Conservation (phyloP, 106 monocot genomes). For the Dendrobium catenatum region DNA sequence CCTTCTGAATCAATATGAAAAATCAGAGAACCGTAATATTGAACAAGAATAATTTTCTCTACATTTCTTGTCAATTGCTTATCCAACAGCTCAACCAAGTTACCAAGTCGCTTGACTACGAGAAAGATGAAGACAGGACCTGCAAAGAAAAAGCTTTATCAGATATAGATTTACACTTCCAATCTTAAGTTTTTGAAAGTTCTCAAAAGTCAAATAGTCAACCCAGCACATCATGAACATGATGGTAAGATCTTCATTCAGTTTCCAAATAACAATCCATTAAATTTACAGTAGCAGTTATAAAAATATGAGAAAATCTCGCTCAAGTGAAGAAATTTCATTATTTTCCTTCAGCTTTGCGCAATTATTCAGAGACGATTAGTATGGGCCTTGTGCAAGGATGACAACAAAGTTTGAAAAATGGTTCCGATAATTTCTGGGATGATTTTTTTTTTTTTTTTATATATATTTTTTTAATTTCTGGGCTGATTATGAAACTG, state of each 20-base stretch:
- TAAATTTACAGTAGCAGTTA: background rate
- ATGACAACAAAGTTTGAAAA: too few species aligned
- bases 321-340: background rate
- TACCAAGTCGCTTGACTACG: constrained; percentile 36
- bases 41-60: background rate
- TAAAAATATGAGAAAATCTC: background rate
- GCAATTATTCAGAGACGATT: too few species aligned
- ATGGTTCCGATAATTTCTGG: too few species aligned
- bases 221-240: background rate
- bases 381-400: too few species aligned
- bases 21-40: background rate
- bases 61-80: background rate
- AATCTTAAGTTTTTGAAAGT: too few species aligned
- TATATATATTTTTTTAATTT: too few species aligned
- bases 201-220: background rate
- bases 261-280: background rate
- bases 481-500: too few species aligned
- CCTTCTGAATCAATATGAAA: background rate
- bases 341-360: too few species aligned
- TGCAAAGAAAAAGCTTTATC: constrained; percentile 14
- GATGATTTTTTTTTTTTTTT: too few species aligned
- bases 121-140: constrained; percentile 72
- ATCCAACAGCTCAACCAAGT: background rate
- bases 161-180: background rate
- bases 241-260: background rate